A percentile compares a stretch with the other conserved stretches of the same genome.
Conservation (phyloP, 768 basidiomycete genomes). For the Fistulinella prunicolor region DNA sequence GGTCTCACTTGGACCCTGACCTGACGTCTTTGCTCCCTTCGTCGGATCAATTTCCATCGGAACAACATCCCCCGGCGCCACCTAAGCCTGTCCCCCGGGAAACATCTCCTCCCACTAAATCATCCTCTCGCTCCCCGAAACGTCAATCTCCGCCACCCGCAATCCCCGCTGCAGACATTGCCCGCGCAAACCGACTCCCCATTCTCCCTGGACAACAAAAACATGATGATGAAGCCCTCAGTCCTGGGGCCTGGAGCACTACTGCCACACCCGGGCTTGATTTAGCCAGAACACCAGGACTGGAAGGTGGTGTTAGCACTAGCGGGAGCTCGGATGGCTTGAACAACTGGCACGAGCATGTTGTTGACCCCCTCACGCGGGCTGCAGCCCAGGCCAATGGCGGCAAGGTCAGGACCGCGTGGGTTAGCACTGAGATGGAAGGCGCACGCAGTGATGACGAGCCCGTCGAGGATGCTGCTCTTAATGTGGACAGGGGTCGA, state of each 20-base stretch:
- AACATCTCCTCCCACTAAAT: constrained; percentile 21
- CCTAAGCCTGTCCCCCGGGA: constrained; percentile 26
- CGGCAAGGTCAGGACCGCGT: constrained; percentile 28
- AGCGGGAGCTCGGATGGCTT: constrained; percentile 18
- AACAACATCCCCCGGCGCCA: constrained; percentile 15
- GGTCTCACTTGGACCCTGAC: constrained; percentile 33
- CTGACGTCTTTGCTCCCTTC: constrained; percentile 4
- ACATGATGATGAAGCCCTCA: constrained; percentile 35
- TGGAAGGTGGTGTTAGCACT: constrained; percentile 15
- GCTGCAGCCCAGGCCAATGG: constrained; percentile 18
- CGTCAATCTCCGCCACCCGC: constrained; percentile 33
- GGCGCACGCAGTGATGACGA: constrained; percentile 28
- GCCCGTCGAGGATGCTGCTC: constrained; percentile 16
- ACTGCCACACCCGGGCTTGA: constrained; percentile 68
- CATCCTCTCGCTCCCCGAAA: constrained; percentile 27
- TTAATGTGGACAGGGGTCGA: constrained; percentile 2
- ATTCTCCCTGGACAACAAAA: constrained; percentile 21
- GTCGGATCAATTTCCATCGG: constrained; percentile 14
- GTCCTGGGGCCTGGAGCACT: constrained; percentile 70
- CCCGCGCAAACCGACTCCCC: constrained; percentile 28
- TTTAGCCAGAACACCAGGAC: constrained; percentile 14
- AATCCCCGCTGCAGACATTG: constrained; percentile 29
- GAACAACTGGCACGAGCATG: constrained; percentile 29
- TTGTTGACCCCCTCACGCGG: constrained; percentile 29
- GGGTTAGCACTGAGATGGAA: constrained; percentile 47